phyloP scores from a whole-genome alignment of 805 yeast genomes.

The Starmerella floris region DNA sequence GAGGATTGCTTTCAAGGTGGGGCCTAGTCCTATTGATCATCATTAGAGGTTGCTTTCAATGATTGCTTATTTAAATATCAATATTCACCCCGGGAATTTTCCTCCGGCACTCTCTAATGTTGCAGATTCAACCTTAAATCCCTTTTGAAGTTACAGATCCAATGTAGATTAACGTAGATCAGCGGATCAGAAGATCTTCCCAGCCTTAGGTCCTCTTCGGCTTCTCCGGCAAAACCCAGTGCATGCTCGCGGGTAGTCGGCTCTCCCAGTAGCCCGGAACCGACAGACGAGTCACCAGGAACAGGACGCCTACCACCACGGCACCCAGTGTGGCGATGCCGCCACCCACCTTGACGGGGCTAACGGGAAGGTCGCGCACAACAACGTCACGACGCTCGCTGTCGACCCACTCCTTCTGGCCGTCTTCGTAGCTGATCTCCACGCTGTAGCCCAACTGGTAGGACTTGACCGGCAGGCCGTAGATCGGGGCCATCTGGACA shows the following conservation, averaged over 20 bases:
- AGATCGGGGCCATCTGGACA: constrained; percentile 4
- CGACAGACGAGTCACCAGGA: constrained; percentile 30
- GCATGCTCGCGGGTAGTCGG: constrained; percentile 11
- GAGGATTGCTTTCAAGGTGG: no score
- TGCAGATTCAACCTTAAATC: background rate
- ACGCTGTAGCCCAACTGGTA: constrained; percentile 52
- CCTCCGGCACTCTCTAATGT: no score
- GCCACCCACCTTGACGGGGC: constrained; percentile 52
- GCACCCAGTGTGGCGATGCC: constrained; percentile 43
- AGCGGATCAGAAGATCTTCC: no score
- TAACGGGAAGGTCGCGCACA: constrained; percentile 52
- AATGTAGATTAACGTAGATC: no score
- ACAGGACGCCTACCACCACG: constrained; percentile 39
- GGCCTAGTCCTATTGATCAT: no score
- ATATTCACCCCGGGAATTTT: no score
- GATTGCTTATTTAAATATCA: no score
- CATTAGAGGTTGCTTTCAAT: no score
- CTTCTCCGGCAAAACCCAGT: constrained; percentile 25
- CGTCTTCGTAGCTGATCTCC: constrained; percentile 19
- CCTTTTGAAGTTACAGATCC: background rate
- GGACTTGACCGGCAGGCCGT: constrained; percentile 22
- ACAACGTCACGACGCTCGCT: constrained; percentile 27
- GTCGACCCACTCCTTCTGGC: constrained; percentile 18
- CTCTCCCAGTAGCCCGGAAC: constrained; percentile 17
- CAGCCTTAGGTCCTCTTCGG: constrained; percentile 4